phyloP scores from a whole-genome alignment of 176 grass and related monocot genomes.

The Alloteropsis semialata region DNA sequence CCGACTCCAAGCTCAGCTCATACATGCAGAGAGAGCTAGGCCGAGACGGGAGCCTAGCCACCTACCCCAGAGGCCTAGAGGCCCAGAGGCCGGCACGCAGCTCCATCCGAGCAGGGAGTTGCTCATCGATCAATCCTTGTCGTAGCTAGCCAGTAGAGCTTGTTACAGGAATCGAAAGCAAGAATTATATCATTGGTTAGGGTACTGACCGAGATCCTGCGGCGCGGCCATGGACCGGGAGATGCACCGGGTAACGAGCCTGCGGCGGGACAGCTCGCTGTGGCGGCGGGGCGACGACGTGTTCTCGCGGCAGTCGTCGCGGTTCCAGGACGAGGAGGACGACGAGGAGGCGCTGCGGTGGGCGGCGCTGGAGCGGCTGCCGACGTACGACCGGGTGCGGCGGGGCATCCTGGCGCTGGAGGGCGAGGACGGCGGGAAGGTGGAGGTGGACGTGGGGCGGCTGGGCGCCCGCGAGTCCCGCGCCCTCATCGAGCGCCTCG shows the following conservation, averaged over 20 bases:
- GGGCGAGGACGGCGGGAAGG: slow-evolving; percentile 28
- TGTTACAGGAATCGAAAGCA: no score
- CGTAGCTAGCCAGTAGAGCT: no score
- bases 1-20: background rate
- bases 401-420: slow-evolving; percentile 46
- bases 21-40: background rate
- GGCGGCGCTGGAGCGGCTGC: slow-evolving; percentile 95
- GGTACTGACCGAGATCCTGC: no score
- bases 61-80: no score
- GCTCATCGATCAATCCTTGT: no score
- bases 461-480: slow-evolving; percentile 55
- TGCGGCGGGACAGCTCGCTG: slow-evolving; percentile 46
- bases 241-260: slow-evolving; percentile 54
- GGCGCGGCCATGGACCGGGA: slow-evolving; percentile 48
- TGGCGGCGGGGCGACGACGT: slow-evolving; percentile 58
- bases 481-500: slow-evolving; percentile 59
- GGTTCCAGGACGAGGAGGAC: slow-evolving; percentile 69
- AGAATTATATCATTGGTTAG: no score
- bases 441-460: slow-evolving; percentile 53
- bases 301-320: slow-evolving; percentile 65
- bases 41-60: background rate
- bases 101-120: background rate
- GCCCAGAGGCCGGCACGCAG: background rate
- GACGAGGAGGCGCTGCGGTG: slow-evolving; percentile 91
- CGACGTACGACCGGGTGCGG: slow-evolving; percentile 64